A percentile compares a stretch with the other conserved stretches of the same genome.
phyloP scores from a whole-genome alignment of 2,329 filamentous ascomycete genomes.

The Colletotrichum kahawae region DNA sequence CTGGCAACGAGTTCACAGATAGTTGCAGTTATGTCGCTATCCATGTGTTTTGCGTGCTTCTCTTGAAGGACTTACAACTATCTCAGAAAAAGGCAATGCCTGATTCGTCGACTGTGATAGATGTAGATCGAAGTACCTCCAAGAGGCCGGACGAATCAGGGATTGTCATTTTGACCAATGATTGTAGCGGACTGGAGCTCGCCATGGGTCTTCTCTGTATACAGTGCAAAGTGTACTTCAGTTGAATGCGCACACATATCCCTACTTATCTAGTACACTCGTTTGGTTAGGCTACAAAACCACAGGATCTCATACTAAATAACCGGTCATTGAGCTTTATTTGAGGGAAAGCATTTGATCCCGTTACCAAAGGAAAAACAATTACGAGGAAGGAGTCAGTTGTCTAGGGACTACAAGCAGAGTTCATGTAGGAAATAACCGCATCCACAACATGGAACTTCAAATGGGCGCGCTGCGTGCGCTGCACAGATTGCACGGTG shows the following conservation, averaged over 20 bases:
- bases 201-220: neutral
- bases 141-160: neutral
- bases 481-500: neutral
- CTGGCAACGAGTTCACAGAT: neutral
- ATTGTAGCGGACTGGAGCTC: neutral
- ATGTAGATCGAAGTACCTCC: neutral
- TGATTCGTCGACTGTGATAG: neutral
- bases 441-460: no score
- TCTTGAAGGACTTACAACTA: neutral
- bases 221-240: neutral
- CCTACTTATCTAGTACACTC: no score
- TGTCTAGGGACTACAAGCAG: no score
- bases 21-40: neutral
- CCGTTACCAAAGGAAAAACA: accelerated
- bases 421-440: no score
- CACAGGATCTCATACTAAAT: no score
- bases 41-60: neutral
- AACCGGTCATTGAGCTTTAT: no score
- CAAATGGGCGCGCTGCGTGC: neutral
- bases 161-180: neutral
- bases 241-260: no score
- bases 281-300: no score
- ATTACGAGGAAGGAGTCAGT: no score
- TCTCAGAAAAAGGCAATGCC: neutral
- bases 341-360: no score